These are phyloP conservation scores for Mrakiaceae sp. DNA, from an alignment of 1,284 basidiomycete species.

Conservation along the genomic window DNA sequence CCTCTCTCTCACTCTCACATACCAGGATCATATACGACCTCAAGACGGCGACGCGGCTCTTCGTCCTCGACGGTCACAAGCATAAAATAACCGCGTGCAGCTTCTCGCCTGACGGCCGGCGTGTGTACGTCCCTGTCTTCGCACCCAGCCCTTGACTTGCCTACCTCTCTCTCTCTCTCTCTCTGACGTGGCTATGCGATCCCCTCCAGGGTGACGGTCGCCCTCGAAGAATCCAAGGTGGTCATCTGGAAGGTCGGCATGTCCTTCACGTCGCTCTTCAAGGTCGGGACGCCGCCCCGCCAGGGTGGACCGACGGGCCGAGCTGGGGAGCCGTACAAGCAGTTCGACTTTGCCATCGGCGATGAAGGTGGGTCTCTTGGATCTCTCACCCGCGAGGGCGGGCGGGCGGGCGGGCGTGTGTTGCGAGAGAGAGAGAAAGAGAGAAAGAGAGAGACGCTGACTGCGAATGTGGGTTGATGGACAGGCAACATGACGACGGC, in stretches of 20 bases:
- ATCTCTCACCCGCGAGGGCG: neutral
- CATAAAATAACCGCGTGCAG: conserved; percentile 64
- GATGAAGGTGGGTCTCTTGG: conserved; percentile 35
- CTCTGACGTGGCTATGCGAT: neutral
- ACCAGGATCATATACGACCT: conserved; percentile 58
- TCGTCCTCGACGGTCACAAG: conserved; percentile 85
- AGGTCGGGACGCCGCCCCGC: conserved; percentile 80
- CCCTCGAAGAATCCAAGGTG: conserved; percentile 66
- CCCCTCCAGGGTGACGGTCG: conserved; percentile 52
- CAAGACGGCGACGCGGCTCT: conserved; percentile 86
- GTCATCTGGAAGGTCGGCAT: conserved; percentile 84
- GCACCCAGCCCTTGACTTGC: neutral
- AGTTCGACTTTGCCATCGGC: conserved; percentile 52
- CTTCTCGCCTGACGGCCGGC: conserved; percentile 84
- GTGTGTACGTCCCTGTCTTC: conserved; percentile 39
- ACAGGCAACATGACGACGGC: conserved; percentile 57
- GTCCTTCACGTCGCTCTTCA: conserved; percentile 76
- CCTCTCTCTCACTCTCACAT: conserved; percentile 1
- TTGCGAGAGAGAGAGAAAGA: no score
- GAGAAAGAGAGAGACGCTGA: neutral
- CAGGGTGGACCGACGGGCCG: conserved; percentile 52
- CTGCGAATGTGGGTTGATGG: neutral
- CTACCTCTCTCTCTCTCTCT: neutral
- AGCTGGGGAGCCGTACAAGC: conserved; percentile 73
- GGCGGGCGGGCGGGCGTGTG: no score